Evolutionary conservation across 2,329 filamentous ascomycete genomes (phyloP).

Genomic region (Pestalotiopsis sp.): DNA sequence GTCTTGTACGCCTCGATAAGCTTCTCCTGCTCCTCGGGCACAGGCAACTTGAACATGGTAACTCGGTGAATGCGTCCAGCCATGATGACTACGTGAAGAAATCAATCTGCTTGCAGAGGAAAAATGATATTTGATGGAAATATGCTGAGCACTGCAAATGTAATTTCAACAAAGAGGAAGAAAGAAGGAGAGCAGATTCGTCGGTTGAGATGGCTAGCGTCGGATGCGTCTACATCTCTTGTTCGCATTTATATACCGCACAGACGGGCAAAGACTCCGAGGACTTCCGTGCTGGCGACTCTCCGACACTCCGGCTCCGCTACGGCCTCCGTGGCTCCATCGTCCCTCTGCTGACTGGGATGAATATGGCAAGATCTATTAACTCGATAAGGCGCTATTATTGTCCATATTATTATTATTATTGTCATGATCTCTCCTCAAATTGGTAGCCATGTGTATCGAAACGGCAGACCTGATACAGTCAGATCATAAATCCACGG

Average conservation of each 20-base stretch:
- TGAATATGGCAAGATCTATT: neutral
- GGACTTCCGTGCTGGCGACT: neutral
- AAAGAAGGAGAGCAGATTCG: neutral
- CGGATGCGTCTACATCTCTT: neutral
- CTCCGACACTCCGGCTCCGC: neutral
- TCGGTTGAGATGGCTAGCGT: neutral
- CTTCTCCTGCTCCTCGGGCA: conserved; percentile 43
- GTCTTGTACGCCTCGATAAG: conserved; percentile 48
- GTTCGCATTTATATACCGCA: neutral
- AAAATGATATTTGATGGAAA: neutral
- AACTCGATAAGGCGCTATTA: neutral
- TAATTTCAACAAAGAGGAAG: neutral
- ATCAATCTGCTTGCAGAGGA: neutral
- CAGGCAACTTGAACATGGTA: conserved; percentile 57
- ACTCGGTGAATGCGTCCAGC: conserved; percentile 47
- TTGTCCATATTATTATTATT: neutral
- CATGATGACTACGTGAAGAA: conserved; percentile 32
- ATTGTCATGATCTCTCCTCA: too few species aligned
- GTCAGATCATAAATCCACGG: neutral
- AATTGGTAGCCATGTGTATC: too few species aligned
- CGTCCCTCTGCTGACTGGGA: neutral
- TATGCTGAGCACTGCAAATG: neutral
- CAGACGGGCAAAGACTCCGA: neutral
- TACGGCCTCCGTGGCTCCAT: neutral
- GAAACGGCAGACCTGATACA: neutral